Evolutionary conservation across 2,329 filamentous ascomycete species (phyloP).

Genomic region (Juglanconis sp.): DNA sequence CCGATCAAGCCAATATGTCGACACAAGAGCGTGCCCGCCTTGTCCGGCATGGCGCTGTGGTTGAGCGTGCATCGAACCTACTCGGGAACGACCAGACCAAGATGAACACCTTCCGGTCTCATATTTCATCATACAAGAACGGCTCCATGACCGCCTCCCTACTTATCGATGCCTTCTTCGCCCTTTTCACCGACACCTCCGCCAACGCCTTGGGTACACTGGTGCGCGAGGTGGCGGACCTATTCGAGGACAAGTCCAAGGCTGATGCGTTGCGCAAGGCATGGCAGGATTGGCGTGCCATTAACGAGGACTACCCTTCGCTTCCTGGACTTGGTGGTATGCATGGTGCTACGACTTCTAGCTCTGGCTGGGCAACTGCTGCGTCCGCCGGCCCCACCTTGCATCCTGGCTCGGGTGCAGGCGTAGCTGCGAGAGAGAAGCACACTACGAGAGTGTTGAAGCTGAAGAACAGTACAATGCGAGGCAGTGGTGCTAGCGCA

Average conservation of each 20-base stretch:
- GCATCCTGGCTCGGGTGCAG: slow-evolving; percentile 35
- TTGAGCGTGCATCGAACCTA: slow-evolving; percentile 79
- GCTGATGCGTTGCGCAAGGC: slow-evolving; percentile 71
- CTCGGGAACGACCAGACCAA: slow-evolving; percentile 75
- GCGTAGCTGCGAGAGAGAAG: slow-evolving; percentile 40
- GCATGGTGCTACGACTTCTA: slow-evolving; percentile 56
- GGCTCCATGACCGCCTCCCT: slow-evolving; percentile 68
- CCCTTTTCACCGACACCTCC: slow-evolving; percentile 74
- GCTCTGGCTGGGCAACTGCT: slow-evolving; percentile 58
- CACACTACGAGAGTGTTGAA: slow-evolving; percentile 55
- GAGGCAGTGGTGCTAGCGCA: slow-evolving; percentile 34
- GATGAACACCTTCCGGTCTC: slow-evolving; percentile 71
- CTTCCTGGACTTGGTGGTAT: slow-evolving; percentile 73
- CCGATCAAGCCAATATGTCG: slow-evolving; percentile 52
- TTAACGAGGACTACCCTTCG: slow-evolving; percentile 92
- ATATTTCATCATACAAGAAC: slow-evolving; percentile 75
- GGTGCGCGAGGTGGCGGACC: slow-evolving; percentile 84
- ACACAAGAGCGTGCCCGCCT: slow-evolving; percentile 79
- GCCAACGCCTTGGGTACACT: slow-evolving; percentile 82
- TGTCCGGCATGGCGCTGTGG: slow-evolving; percentile 77
- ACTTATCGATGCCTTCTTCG: slow-evolving; percentile 83
- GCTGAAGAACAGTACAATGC: slow-evolving; percentile 56
- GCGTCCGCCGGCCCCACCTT: slow-evolving; percentile 60
- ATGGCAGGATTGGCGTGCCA: slow-evolving; percentile 93
- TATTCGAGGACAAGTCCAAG: slow-evolving; percentile 82